phyloP scores from a whole-genome alignment of 176 grass and related monocot genomes.

The Saccharum officinarum region DNA sequence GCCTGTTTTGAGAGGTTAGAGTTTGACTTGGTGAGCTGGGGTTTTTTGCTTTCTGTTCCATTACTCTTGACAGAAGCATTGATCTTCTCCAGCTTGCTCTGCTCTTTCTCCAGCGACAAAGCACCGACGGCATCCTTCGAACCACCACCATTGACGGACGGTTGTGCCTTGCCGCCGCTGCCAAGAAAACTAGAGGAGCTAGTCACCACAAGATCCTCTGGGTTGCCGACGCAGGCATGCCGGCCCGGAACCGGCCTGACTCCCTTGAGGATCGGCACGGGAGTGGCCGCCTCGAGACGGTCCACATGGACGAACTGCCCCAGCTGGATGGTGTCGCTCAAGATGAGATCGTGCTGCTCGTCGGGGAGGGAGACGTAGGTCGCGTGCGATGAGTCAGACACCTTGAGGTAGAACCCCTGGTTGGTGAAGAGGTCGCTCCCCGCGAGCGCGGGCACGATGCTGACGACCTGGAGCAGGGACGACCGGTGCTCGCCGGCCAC shows the following conservation, averaged over 20 bases:
- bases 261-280: constrained; percentile 75
- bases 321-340: constrained; percentile 90
- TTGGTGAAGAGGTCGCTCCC: constrained; percentile 79
- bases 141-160: constrained; percentile 21
- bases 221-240: constrained; percentile 73
- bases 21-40: constrained; percentile 51
- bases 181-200: constrained; percentile 57
- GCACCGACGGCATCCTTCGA: constrained; percentile 19
- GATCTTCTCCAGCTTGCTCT: constrained; percentile 50
- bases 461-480: constrained; percentile 87
- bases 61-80: constrained; percentile 55
- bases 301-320: constrained; percentile 89
- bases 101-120: constrained; percentile 58
- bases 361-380: constrained; percentile 73
- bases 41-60: constrained; percentile 51
- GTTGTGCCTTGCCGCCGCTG: constrained; percentile 38
- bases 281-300: constrained; percentile 69
- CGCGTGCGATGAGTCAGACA: constrained; percentile 83
- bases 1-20: constrained; percentile 47
- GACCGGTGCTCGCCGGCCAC: constrained; percentile 63
- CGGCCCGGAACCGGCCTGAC: constrained; percentile 71
- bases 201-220: constrained; percentile 73
- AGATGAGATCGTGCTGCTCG: constrained; percentile 81
- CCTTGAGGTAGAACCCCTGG: constrained; percentile 88
- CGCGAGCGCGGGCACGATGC: constrained; percentile 82